Percentiles rank a stretch among this genome's conserved stretches.
Conservation (phyloP, 2,329 filamentous ascomycete genomes). For the Xenoacremonium recifei region DNA sequence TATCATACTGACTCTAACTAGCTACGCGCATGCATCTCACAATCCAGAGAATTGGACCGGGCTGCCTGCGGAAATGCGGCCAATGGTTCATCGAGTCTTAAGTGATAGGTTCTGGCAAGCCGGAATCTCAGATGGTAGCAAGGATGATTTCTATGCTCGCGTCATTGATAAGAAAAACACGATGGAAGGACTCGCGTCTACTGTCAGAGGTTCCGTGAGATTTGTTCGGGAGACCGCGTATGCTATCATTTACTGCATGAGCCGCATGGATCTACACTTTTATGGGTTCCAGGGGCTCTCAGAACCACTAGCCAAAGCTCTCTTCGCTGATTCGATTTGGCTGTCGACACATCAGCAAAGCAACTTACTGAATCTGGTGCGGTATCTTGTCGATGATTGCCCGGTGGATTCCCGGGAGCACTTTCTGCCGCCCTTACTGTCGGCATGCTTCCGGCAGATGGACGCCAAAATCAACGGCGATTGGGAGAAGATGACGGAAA, state of each 20-base stretch:
- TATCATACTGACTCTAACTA: conserved; percentile 28
- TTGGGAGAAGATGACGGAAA: conserved; percentile 74
- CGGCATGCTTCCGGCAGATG: conserved; percentile 80
- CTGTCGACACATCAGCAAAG: conserved; percentile 92
- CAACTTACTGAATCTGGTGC: conserved; percentile 84
- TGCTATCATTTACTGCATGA: conserved; percentile 92
- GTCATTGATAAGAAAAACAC: conserved; percentile 87
- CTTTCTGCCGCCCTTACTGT: conserved; percentile 82
- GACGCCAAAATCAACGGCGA: conserved; percentile 84
- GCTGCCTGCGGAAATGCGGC: conserved; percentile 71
- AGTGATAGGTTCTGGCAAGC: conserved; percentile 98
- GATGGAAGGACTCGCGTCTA: conserved; percentile 90
- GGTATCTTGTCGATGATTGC: conserved; percentile 89
- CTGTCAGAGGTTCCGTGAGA: conserved; percentile 83
- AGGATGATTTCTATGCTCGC: conserved; percentile 93
- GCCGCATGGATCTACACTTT: conserved; percentile 80
- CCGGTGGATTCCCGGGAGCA: conserved; percentile 72
- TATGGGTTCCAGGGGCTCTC: conserved; percentile 88
- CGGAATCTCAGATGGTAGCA: conserved; percentile 91
- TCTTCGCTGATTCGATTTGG: conserved; percentile 79
- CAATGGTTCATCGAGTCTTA: conserved; percentile 76
- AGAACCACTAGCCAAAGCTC: conserved; percentile 74
- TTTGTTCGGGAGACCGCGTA: conserved; percentile 93
- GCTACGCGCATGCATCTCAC: conserved; percentile 88
- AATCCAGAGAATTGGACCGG: conserved; percentile 81